Conservation (phyloP, 768 basidiomycete species). For the Leccinum arenicola region DNA sequence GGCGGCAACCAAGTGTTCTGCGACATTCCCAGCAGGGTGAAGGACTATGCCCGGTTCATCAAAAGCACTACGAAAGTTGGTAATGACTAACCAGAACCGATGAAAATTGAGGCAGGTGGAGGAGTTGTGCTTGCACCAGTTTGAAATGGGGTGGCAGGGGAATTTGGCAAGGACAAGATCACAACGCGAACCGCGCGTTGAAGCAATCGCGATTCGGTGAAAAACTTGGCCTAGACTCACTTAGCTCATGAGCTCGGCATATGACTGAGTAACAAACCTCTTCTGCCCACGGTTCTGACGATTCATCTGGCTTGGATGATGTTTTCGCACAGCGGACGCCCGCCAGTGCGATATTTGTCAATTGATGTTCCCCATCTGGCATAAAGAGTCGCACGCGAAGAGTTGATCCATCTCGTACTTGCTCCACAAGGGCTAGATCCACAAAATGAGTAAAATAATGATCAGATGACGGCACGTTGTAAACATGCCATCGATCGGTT, state of each 20-base stretch:
- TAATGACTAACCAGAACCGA: conserved; percentile 65
- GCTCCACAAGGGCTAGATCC: conserved; percentile 79
- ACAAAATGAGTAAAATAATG: conserved; percentile 7
- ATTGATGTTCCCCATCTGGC: conserved; percentile 87
- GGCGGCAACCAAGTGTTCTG: conserved; percentile 78
- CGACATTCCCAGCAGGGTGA: conserved; percentile 94
- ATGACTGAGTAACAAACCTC: conserved; percentile 53
- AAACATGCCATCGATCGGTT: conserved; percentile 72
- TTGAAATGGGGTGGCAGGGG: conserved; percentile 80
- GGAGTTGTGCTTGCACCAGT: conserved; percentile 51
- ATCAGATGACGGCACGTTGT: neutral
- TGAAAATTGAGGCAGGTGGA: conserved; percentile 79
- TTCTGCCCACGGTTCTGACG: conserved; percentile 83
- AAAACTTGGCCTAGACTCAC: conserved; percentile 77
- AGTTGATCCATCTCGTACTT: conserved; percentile 90
- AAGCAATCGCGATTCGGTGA: conserved; percentile 84
- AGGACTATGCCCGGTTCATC: conserved; percentile 44
- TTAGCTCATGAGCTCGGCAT: neutral
- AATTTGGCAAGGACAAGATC: conserved; percentile 76
- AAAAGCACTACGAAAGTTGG: neutral
- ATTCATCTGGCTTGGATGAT: conserved; percentile 69
- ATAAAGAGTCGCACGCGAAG: conserved; percentile 85
- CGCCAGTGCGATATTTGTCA: conserved; percentile 81
- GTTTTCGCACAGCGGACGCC: conserved; percentile 76
- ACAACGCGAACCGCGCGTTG: conserved; percentile 76